These are phyloP conservation scores for Nasturtium officinale DNA, from an alignment of 345 rosid species.

Conservation along the genomic window DNA sequence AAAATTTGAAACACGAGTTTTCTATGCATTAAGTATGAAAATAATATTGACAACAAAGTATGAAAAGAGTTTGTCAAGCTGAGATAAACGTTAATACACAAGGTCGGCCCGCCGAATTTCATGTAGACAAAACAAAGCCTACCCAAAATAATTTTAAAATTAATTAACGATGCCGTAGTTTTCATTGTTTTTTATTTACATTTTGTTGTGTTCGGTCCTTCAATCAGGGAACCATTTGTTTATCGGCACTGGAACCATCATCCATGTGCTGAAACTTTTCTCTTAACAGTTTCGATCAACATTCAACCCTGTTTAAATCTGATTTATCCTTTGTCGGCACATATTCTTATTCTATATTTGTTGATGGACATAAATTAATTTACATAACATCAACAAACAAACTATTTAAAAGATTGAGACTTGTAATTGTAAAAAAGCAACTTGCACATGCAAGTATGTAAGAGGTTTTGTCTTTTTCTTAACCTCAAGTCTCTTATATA, in stretches of 20 bases:
- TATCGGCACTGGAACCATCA: slow-evolving; percentile 32
- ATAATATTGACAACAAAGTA: not conserved
- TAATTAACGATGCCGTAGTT: not conserved
- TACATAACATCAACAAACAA: slow-evolving; percentile 6
- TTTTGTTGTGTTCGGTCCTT: slow-evolving; percentile 11
- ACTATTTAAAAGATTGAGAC: not conserved
- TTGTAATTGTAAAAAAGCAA: slow-evolving; percentile 20
- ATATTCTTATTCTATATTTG: slow-evolving; percentile 7
- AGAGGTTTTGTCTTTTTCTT: slow-evolving; percentile 30
- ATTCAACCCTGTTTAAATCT: slow-evolving; percentile 13
- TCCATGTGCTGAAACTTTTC: slow-evolving; percentile 35
- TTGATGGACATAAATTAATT: slow-evolving; percentile 9
- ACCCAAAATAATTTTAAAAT: slow-evolving; percentile 10
- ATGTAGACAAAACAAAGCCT: slow-evolving; percentile 19
- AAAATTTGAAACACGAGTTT: not conserved
- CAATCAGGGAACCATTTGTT: slow-evolving; percentile 40
- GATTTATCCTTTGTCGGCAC: slow-evolving; percentile 42
- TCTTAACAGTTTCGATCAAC: slow-evolving; percentile 19
- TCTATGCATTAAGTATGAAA: not conserved
- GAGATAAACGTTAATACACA: slow-evolving; percentile 28
- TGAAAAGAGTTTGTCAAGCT: slow-evolving; percentile 7
- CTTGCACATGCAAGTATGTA: slow-evolving; percentile 46
- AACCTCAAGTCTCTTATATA: slow-evolving; percentile 34
- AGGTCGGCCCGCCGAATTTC: slow-evolving; percentile 34
- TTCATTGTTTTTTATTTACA: slow-evolving; percentile 9